Conservation (phyloP, 441 rosid species). For the Populus trichocarpa region DNA sequence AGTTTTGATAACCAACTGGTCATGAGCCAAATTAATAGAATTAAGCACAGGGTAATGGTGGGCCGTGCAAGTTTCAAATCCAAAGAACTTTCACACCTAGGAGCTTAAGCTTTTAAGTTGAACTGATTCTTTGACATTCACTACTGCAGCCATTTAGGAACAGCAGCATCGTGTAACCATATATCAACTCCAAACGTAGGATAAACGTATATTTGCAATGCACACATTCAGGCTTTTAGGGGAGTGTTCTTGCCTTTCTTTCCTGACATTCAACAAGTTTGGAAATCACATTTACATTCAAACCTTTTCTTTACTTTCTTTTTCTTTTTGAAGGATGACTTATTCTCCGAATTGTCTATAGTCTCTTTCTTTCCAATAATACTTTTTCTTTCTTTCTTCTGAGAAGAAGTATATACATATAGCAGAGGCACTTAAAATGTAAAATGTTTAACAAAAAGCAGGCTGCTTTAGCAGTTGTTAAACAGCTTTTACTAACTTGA, state of each 20-base stretch:
- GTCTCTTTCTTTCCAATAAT: not conserved
- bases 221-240: not conserved
- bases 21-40: not conserved
- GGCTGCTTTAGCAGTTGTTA: not conserved
- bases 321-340: not conserved
- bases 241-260: not conserved
- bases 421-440: not conserved
- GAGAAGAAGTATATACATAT: not conserved
- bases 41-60: not conserved
- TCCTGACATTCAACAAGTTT: not conserved
- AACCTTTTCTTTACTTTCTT: not conserved
- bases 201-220: not conserved
- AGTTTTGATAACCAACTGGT: not conserved
- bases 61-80: not conserved
- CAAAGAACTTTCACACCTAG: not conserved
- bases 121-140: not conserved
- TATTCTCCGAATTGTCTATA: not conserved
- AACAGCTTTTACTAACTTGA: not conserved
- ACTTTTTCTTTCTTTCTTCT: too few relatives aligned
- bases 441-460: not conserved
- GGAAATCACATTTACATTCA: not conserved
- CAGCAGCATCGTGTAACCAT: not conserved
- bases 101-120: not conserved
- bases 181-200: not conserved
- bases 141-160: not conserved